Evolutionary conservation across 331 rosid genomes (phyloP), one percentile per base, ranked within the genome.

Genomic region (Arachis monticola): DNA sequence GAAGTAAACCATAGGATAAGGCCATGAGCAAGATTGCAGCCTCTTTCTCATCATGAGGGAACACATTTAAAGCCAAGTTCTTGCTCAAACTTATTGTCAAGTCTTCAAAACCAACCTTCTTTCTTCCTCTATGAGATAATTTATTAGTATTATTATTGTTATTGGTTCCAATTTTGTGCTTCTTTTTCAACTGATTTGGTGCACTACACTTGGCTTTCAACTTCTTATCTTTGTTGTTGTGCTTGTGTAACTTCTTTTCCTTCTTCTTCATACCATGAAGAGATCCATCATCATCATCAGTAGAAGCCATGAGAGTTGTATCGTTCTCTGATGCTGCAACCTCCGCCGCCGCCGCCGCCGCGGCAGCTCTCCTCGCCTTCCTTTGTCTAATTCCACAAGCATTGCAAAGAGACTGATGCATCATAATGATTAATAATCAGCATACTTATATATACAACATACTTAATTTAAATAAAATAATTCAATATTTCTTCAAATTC

Each of bases 381-480:
- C 98, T 90, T 84, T 94, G 98, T 45, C 97, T 83, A 83, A 94
- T 94, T 32, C 98, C 98, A 27, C 98, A 94, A 0, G 98, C 96
- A 69, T 94, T 94, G 85, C 98, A 91, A 5, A 94, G 92, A 51
- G 98, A 80, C 97, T 93, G 78, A 55, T 44, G 56, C 77, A 69
- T 5, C 38, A 32, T 67, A 72, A 47, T 51, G 1, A 48, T 22
- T 41, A 5, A 45, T 56, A 35, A 35, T 35, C 40, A 35, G 40
- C 40, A 35, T 35, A 17, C 22, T 17, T 17, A 17, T 17, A 17
- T 17, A 17, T 17, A 17, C 48, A 44, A 17, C 42, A 42, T 6
- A 51, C 2, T 17, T 41, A 10, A 3, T 14, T 35, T 57, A 14
- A 74, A 17, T 50, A 12, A 12, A 27, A 64, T 5, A 65, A 44